These are phyloP conservation scores for Trichosporon ovoides DNA, from an alignment of 1,284 basidiomycete genomes.

Conservation along the genomic window DNA sequence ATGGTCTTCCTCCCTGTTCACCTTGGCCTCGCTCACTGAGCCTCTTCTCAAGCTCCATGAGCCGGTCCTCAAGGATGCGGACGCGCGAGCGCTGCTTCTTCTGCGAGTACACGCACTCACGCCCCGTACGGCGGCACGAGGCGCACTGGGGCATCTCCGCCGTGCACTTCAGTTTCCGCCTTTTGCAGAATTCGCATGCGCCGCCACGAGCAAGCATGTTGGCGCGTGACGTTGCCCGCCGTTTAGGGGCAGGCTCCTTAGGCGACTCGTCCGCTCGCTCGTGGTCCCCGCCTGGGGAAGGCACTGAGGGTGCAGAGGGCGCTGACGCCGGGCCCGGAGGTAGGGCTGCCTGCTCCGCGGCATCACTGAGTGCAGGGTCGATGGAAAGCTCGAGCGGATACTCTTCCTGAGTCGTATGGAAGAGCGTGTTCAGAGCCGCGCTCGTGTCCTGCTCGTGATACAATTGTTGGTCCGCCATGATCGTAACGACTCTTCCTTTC, in stretches of 20 bases:
- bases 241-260: slow-evolving; percentile 22
- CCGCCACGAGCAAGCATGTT: slow-evolving; percentile 46
- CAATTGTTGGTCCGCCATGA: not conserved
- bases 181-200: slow-evolving; percentile 49
- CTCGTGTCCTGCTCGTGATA: slow-evolving; percentile 7
- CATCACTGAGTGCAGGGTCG: slow-evolving; percentile 1
- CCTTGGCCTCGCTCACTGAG: slow-evolving; percentile 9
- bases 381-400: slow-evolving; percentile 14
- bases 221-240: slow-evolving; percentile 37
- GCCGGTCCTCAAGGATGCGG: slow-evolving; percentile 41
- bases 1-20: not conserved
- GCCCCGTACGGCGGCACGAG: slow-evolving; percentile 34
- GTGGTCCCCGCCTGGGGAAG: not conserved
- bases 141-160: slow-evolving; percentile 42
- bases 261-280: not conserved
- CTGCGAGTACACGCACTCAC: slow-evolving; percentile 45
- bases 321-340: not conserved
- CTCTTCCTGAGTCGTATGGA: slow-evolving; percentile 5
- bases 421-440: slow-evolving; percentile 18
- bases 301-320: not conserved
- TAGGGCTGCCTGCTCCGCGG: not conserved
- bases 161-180: slow-evolving; percentile 46
- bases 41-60: slow-evolving; percentile 40
- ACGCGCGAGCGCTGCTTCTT: slow-evolving; percentile 44
- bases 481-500: no score